Base-by-base conservation (phyloP, 805 yeast species). In the Naumovozyma dairenensis region DNA sequence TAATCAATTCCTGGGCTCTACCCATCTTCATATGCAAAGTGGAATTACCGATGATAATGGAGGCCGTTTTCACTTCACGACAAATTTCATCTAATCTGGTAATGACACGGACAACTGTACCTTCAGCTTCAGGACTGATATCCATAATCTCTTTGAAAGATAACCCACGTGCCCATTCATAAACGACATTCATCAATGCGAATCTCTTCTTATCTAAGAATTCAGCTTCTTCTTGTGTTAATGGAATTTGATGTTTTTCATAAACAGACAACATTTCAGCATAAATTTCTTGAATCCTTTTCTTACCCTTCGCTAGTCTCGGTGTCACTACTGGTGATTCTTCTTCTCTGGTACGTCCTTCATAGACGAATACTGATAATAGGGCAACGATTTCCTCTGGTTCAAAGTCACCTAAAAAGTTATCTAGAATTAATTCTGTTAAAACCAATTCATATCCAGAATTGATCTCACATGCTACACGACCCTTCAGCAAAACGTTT, bases 301-400 rank as follows among this genome's bases (percentile, higher is more conserved):
- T 57, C 37, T 71, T 69, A 28, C 93, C 94, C 40, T 65, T 70
- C 33, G 82, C 92, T 33, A 92, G 66, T 32, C 93, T 67, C 16
- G 96, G 94, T 0, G 95, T 81, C 1, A 71, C 74, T 19, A 59
- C 51, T 3, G 71, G 61, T 6, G 74, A 77, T 38, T 78, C 93
- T 13, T 67, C 76, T 24, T 71, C 75, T 16, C 72, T 67, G 13
- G 74, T 68, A 22, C 59, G 46, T 1, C 96, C 97, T 50, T 92
- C 96, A 52, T 83, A 92, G 1, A 92, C 94, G 62, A 92, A 92
- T 24, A 82, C 84, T 0, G 96, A 85, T 21, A 92, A 60, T 31
- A 92, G 64, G 0, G 97, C 97, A n/a, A 87, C 96, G 41, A 92
- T 86, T 57, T 92, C 98, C 51, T 86, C 96, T 1, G 96, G 86